Conservation (phyloP, 352 stramenopile genomes). For the Globisporangium nagaii region DNA sequence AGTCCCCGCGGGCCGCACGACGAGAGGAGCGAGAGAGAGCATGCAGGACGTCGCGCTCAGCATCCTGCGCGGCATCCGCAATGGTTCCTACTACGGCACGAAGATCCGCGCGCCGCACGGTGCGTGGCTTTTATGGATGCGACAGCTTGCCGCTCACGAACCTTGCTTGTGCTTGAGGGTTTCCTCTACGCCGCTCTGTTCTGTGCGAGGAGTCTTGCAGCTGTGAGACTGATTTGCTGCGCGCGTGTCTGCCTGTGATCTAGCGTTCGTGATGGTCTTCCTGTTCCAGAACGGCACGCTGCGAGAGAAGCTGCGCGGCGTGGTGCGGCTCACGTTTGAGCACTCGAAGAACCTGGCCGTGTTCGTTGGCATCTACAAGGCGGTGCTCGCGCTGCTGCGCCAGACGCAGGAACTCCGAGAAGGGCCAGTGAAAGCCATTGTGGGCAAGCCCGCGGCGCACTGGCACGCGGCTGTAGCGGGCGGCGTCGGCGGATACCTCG, state of each 20-base stretch:
- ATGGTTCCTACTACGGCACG: constrained; percentile 87
- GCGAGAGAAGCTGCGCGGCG: constrained; percentile 60
- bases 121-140: constrained; percentile 23
- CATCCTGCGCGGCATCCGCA: constrained; percentile 76
- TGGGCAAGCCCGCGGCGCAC: constrained; percentile 63
- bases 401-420: constrained; percentile 38
- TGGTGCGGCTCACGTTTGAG: constrained; percentile 80
- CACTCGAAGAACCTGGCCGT: constrained; percentile 85
- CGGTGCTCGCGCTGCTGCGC: constrained; percentile 57
- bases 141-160: no score
- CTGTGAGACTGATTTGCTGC: not conserved
- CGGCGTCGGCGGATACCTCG: constrained; percentile 69
- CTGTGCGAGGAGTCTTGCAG: not conserved
- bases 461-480: constrained; percentile 80
- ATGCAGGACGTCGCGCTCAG: constrained; percentile 53
- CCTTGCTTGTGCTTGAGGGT: no score
- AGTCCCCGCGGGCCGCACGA: no score
- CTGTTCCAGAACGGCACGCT: constrained; percentile 82
- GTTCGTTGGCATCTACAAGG: constrained; percentile 88
- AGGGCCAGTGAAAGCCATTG: constrained; percentile 18
- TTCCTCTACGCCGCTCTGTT: not conserved
- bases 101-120: constrained; percentile 86
- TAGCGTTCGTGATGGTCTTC: constrained; percentile 88
- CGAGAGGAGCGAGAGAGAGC: constrained; percentile 2
- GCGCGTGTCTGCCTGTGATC: not conserved